A percentile compares a stretch with the other conserved stretches of the same genome.
phyloP scores from a whole-genome alignment of 495 filamentous ascomycete species.

The Neurospora intermedia region DNA sequence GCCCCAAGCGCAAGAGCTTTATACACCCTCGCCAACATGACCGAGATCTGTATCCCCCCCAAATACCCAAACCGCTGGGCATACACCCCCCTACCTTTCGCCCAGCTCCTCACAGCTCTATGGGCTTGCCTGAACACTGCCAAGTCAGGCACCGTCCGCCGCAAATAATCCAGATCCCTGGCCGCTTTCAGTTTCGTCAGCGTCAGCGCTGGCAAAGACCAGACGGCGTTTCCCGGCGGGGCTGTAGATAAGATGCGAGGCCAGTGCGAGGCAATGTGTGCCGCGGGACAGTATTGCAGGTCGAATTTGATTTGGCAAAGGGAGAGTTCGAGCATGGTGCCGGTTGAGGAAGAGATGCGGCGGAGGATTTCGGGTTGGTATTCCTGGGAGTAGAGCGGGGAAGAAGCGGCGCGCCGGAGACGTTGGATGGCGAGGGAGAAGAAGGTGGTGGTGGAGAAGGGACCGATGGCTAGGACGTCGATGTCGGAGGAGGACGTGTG shows the following conservation, averaged over 20 bases:
- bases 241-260: conserved; percentile 20
- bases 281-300: conserved; percentile 49
- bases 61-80: conserved; percentile 47
- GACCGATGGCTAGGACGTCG: conserved; percentile 48
- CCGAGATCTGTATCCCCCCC: conserved; percentile 45
- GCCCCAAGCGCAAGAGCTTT: conserved; percentile 31
- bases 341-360: conserved; percentile 39
- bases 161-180: conserved; percentile 44
- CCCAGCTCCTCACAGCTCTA: conserved; percentile 43
- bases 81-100: conserved; percentile 44
- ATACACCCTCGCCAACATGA: conserved; percentile 42
- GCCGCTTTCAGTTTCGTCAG: conserved; percentile 45
- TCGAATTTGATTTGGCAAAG: conserved; percentile 40
- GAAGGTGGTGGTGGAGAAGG: conserved; percentile 43
- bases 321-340: conserved; percentile 45
- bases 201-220: conserved; percentile 34
- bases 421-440: conserved; percentile 41
- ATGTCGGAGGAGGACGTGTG: conserved; percentile 46
- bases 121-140: conserved; percentile 40
- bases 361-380: conserved; percentile 32
- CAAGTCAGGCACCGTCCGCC: conserved; percentile 40
- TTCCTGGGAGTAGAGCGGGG: not conserved
- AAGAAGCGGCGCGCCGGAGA: conserved; percentile 30
- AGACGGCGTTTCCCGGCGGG: conserved; percentile 33
- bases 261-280: conserved; percentile 33